Percentiles rank a stretch among this genome's conserved stretches.
Evolutionary conservation across 2,329 filamentous ascomycete species (phyloP).

Genomic region (Aspergillus ochraceoroseus): DNA sequence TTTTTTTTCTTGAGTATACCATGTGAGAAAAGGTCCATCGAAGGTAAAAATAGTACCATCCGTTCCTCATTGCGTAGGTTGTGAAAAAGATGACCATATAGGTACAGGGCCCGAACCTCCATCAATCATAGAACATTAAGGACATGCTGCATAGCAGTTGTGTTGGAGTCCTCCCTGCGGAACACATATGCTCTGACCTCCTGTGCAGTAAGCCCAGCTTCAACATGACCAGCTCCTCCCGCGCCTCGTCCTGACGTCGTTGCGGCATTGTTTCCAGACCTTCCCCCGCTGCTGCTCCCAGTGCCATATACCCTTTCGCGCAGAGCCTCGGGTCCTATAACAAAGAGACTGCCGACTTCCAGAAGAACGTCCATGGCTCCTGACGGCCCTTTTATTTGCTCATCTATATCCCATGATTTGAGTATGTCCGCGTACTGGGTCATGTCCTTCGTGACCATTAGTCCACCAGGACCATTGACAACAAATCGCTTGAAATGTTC

Average conservation of each 20-base stretch:
- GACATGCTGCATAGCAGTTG: slow-evolving; percentile 75
- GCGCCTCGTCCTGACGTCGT: slow-evolving; percentile 27
- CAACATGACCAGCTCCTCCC: slow-evolving; percentile 48
- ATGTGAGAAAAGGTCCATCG: too few relatives aligned
- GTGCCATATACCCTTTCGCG: slow-evolving; percentile 63
- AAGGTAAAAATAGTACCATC: too few relatives aligned
- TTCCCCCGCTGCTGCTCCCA: slow-evolving; percentile 40
- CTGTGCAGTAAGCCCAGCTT: slow-evolving; percentile 48
- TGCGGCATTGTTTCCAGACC: slow-evolving; percentile 43
- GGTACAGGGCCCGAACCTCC: too few relatives aligned
- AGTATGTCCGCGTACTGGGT: slow-evolving; percentile 86
- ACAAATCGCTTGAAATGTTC: slow-evolving; percentile 93
- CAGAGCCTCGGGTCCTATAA: slow-evolving; percentile 77
- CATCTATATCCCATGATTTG: slow-evolving; percentile 70
- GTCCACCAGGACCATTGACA: slow-evolving; percentile 84
- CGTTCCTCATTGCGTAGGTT: too few relatives aligned
- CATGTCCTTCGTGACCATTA: slow-evolving; percentile 95
- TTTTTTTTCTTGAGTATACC: too few relatives aligned
- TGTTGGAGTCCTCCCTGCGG: slow-evolving; percentile 76
- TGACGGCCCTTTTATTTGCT: slow-evolving; percentile 49
- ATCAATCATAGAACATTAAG: slow-evolving; percentile 57
- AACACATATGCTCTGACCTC: slow-evolving; percentile 76
- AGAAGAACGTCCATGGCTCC: slow-evolving; percentile 75
- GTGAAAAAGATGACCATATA: too few relatives aligned
- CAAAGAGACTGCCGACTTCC: slow-evolving; percentile 93